phyloP scores from a whole-genome alignment of 257 asterid species.

The Scutellaria barbata region DNA sequence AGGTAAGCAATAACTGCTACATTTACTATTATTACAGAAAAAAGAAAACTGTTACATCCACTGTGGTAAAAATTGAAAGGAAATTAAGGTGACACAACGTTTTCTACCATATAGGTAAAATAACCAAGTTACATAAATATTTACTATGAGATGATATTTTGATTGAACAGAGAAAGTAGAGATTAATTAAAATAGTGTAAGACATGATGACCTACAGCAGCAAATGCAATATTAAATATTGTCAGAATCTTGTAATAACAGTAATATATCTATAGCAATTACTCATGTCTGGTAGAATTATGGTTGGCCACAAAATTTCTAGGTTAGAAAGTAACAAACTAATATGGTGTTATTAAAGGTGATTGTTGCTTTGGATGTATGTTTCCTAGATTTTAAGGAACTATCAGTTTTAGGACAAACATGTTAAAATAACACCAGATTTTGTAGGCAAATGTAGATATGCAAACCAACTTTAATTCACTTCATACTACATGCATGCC shows the following conservation, averaged over 20 bases:
- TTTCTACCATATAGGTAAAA: too few species aligned
- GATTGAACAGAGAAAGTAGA: not conserved
- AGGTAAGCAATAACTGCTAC: conserved; percentile 18
- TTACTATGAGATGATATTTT: not conserved
- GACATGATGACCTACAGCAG: conserved; percentile 24
- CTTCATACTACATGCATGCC: too few species aligned
- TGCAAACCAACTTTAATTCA: not conserved
- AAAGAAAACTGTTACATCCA: too few species aligned
- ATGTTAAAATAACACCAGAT: conserved; percentile 29
- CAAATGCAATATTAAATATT: conserved; percentile 15
- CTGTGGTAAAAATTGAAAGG: too few species aligned
- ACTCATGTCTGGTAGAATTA: conserved; percentile 21
- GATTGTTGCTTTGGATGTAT: conserved; percentile 57
- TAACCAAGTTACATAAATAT: too few species aligned
- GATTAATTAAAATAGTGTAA: not conserved
- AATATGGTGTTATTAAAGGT: conserved; percentile 45
- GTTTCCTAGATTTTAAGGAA: conserved; percentile 47
- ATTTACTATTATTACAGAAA: not conserved
- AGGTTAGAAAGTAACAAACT: conserved; percentile 24
- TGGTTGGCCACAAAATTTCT: conserved; percentile 24
- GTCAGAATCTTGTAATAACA: conserved; percentile 24
- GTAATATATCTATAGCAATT: not conserved
- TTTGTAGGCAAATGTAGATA: conserved; percentile 16
- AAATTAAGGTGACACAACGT: too few species aligned
- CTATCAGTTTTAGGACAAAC: conserved; percentile 31